phyloP scores from a whole-genome alignment of 768 basidiomycete genomes.

The Boletus coccyginus region DNA sequence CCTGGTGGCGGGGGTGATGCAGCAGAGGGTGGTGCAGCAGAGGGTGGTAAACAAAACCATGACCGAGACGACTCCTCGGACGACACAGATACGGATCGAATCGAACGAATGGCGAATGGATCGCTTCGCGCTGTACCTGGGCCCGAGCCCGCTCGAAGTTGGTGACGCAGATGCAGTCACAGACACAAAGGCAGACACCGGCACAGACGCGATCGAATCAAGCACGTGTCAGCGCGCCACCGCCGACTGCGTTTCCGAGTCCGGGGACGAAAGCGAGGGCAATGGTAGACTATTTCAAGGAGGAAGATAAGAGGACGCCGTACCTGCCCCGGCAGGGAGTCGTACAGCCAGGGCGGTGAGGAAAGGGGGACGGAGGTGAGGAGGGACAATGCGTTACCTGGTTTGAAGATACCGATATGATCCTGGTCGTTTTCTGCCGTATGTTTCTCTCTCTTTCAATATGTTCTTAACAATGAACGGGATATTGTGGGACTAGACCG shows the following conservation, averaged over 20 bases:
- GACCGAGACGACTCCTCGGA: not conserved
- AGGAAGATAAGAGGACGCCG: not conserved
- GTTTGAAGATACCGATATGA: not conserved
- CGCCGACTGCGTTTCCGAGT: conserved; percentile 9
- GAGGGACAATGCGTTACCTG: not conserved
- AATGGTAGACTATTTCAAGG: conserved; percentile 8
- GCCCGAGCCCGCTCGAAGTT: conserved; percentile 7
- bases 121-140: not conserved
- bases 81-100: conserved; percentile 7
- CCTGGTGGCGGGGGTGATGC: not conserved
- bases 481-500: too few species aligned
- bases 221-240: not conserved
- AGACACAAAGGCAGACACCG: too few species aligned
- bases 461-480: too few species aligned
- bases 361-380: not conserved
- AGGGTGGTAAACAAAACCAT: not conserved
- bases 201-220: conserved; percentile 4
- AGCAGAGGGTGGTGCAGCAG: not conserved
- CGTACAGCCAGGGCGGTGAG: conserved; percentile 8
- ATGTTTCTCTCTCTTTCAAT: too few species aligned
- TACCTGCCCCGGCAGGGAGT: conserved; percentile 15
- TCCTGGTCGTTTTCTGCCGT: not conserved
- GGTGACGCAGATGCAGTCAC: not conserved
- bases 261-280: conserved; percentile 14
- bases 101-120: conserved; percentile 15